A percentile compares a stretch with the other conserved stretches of the same genome.
Conservation (phyloP, 179 eudicot genomes). For the Heliamphora pulchella region DNA sequence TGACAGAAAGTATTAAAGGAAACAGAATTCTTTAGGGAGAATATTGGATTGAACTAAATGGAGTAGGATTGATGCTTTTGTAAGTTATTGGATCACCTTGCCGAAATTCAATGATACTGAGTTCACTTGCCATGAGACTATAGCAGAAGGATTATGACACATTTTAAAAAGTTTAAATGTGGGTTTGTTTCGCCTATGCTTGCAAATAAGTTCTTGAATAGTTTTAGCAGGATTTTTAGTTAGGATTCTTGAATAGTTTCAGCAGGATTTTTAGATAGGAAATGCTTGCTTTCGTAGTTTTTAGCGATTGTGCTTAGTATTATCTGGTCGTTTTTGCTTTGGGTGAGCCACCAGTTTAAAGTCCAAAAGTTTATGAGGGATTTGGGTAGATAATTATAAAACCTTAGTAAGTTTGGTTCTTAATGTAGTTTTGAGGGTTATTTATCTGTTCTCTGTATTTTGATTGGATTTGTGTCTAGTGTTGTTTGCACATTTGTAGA, state of each 20-base stretch:
- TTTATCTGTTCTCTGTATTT: background rate
- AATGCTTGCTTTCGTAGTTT: background rate
- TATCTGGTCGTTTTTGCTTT: background rate
- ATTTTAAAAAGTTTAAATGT: background rate
- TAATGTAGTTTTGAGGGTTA: background rate
- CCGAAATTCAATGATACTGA: background rate
- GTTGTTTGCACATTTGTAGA: background rate
- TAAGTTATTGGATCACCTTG: too few relatives aligned
- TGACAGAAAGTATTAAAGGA: too few relatives aligned
- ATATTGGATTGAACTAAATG: too few relatives aligned
- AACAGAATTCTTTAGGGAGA: too few relatives aligned
- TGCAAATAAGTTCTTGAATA: background rate
- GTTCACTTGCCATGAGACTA: background rate
- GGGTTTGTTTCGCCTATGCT: background rate
- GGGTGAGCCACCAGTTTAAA: too few relatives aligned
- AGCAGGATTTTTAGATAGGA: background rate
- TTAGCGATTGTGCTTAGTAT: background rate
- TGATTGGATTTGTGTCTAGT: background rate
- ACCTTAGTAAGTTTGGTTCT: background rate
- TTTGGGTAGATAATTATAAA: too few relatives aligned
- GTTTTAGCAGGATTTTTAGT: too few relatives aligned
- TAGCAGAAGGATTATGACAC: background rate
- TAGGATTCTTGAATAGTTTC: too few relatives aligned
- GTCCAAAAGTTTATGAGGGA: too few relatives aligned
- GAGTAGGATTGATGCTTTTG: too few relatives aligned